phyloP scores from a whole-genome alignment of 495 filamentous ascomycete genomes.

The Neurospora africana region DNA sequence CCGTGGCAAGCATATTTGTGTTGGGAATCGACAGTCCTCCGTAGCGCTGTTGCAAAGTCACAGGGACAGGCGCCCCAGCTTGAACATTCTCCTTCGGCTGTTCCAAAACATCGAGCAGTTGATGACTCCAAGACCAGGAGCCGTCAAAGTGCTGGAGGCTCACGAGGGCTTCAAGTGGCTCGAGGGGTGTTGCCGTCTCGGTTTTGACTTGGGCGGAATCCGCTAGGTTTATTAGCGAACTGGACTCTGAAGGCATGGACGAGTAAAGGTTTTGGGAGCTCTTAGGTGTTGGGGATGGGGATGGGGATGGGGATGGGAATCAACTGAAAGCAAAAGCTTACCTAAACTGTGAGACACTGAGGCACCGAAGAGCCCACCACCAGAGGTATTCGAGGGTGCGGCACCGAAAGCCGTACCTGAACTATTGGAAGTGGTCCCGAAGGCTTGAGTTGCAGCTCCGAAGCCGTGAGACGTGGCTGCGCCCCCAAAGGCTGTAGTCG shows the following conservation, averaged over 20 bases:
- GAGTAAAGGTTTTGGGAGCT: not conserved
- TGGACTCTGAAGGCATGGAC: not conserved
- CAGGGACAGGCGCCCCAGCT: too few species aligned
- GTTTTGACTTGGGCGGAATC: not conserved
- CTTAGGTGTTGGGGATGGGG: not conserved
- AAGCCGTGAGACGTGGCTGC: not conserved
- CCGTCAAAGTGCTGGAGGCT: constrained; percentile 42
- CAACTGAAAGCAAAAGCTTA: not conserved
- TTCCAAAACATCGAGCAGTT: constrained; percentile 12
- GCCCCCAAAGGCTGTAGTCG: not conserved
- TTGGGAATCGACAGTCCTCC: not conserved
- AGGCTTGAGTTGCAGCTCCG: not conserved
- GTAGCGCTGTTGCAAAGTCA: not conserved
- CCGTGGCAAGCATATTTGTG: constrained; percentile 30
- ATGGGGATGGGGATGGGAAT: not conserved
- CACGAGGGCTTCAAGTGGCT: constrained; percentile 24
- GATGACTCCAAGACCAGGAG: constrained; percentile 25
- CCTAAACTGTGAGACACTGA: not conserved
- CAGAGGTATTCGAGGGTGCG: not conserved
- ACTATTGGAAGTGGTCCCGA: not conserved
- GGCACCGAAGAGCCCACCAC: not conserved
- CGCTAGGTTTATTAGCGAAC: not conserved
- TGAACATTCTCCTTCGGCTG: constrained; percentile 5
- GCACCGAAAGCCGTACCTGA: not conserved
- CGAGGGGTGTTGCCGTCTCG: not conserved